These are phyloP conservation scores for Penicillium vulpinum DNA, from an alignment of 2,329 filamentous ascomycete genomes.

Conservation along the genomic window DNA sequence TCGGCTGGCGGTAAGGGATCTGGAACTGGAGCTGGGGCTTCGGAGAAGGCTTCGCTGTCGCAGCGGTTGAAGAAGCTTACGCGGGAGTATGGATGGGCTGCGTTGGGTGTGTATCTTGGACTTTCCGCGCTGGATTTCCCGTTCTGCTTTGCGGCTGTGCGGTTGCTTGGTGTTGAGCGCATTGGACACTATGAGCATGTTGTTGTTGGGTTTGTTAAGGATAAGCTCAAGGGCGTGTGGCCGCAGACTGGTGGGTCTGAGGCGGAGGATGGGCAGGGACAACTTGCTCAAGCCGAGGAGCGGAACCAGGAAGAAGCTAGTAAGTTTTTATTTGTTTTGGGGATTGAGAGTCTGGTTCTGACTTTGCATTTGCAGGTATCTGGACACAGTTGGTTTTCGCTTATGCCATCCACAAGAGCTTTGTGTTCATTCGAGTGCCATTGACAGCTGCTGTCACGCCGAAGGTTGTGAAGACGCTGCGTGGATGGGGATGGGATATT, in stretches of 20 bases:
- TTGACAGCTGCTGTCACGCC: conserved; percentile 86
- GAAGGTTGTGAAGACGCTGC: conserved; percentile 85
- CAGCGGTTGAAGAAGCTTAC: conserved; percentile 78
- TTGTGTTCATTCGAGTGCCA: conserved; percentile 94
- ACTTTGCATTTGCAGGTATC: conserved; percentile 50
- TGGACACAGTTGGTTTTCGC: conserved; percentile 89
- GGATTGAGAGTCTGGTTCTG: neutral
- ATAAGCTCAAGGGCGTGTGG: conserved; percentile 39
- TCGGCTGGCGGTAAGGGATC: conserved; percentile 5
- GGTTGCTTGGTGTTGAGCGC: conserved; percentile 76
- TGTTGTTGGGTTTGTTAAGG: conserved; percentile 41
- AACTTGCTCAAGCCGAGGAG: conserved; percentile 63
- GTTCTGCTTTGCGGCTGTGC: conserved; percentile 88
- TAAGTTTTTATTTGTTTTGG: conserved; percentile 52
- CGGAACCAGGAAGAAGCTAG: conserved; percentile 67
- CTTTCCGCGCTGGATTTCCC: conserved; percentile 89
- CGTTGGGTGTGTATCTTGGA: conserved; percentile 83
- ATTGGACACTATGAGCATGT: conserved; percentile 64
- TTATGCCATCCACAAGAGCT: conserved; percentile 96
- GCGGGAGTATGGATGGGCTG: conserved; percentile 91
- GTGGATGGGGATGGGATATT: conserved; percentile 92
- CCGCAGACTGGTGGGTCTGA: conserved; percentile 24
- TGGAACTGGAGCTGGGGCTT: conserved; percentile 17
- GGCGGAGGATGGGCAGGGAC: conserved; percentile 21
- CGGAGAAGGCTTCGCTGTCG: conserved; percentile 56